Percentiles rank a stretch among this genome's conserved stretches.
These are phyloP conservation scores for Penicillium griseofulvum DNA, from an alignment of 2,329 filamentous ascomycete genomes.

Conservation along the genomic window DNA sequence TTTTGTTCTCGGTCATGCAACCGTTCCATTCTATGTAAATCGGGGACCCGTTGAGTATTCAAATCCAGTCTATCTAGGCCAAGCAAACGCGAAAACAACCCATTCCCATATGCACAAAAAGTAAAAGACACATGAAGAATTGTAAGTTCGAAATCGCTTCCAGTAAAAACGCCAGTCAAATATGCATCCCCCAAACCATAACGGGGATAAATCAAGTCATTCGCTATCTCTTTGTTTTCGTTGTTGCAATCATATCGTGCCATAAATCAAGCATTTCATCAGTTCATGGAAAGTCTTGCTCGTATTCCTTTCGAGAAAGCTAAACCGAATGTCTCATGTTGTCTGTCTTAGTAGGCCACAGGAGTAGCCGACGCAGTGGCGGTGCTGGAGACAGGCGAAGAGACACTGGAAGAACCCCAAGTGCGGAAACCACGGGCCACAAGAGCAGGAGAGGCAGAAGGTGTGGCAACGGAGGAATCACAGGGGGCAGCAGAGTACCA, in stretches of 20 bases:
- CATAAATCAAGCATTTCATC: constrained; percentile 4
- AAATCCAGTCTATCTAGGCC: constrained; percentile 17
- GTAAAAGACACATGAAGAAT: constrained; percentile 11
- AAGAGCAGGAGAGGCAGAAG: constrained; percentile 6
- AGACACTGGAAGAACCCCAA: constrained; percentile 6
- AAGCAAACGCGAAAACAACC: constrained; percentile 6
- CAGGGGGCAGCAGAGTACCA: constrained; percentile 2
- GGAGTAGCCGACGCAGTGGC: constrained; percentile 9
- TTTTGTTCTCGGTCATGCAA: constrained; percentile 5
- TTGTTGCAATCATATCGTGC: constrained; percentile 12
- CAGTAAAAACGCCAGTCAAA: constrained; percentile 7
- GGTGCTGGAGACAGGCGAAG: constrained; percentile 15
- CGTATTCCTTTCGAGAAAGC: neutral
- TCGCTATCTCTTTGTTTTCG: neutral
- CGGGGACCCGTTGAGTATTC: constrained; percentile 4
- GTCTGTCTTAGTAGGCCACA: constrained; percentile 14
- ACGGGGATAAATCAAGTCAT: constrained; percentile 5
- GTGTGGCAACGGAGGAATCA: neutral
- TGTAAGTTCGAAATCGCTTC: neutral
- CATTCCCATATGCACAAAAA: constrained; percentile 10
- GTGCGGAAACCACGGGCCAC: constrained; percentile 5
- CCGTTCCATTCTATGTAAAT: constrained; percentile 16
- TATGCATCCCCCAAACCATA: neutral
- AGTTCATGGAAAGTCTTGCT: constrained; percentile 5
- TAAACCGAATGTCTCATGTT: neutral